Evolutionary conservation across 768 basidiomycete species (phyloP).

Genomic region (Candolleomyces efflorescens): DNA sequence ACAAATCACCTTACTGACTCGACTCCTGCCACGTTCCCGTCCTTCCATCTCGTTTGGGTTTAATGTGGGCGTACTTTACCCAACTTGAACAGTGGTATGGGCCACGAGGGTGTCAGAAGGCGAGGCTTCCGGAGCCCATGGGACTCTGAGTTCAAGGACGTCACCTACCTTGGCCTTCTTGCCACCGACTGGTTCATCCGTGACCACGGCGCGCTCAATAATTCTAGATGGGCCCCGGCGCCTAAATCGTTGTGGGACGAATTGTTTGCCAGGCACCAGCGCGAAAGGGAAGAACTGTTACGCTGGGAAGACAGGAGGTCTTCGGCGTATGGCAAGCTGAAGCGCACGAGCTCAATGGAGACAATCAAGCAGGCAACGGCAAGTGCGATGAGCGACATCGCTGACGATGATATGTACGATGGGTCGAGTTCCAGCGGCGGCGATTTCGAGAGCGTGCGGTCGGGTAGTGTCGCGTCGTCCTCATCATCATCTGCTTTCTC

Average conservation of each 20-base stretch:
- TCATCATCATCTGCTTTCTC: too few relatives aligned
- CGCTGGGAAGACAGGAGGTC: conserved; percentile 39
- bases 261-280: conserved; percentile 51
- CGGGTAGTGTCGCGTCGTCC: too few relatives aligned
- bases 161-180: conserved; percentile 55
- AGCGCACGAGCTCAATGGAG: conserved; percentile 20
- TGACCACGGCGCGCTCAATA: conserved; percentile 13
- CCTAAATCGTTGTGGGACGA: conserved; percentile 57
- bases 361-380: conserved; percentile 9
- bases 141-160: conserved; percentile 50
- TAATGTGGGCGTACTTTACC: not conserved
- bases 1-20: not conserved
- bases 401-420: not conserved
- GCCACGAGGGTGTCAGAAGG: conserved; percentile 60
- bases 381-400: not conserved
- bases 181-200: conserved; percentile 56
- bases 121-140: conserved; percentile 46
- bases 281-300: conserved; percentile 53
- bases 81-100: conserved; percentile 43
- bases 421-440: not conserved
- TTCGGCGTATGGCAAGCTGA: conserved; percentile 14
- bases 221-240: conserved; percentile 20
- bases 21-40: not conserved
- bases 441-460: not conserved
- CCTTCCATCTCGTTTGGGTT: not conserved